A percentile compares a stretch with the other conserved stretches of the same genome.
These are phyloP conservation scores for Diaporthe eres DNA, from an alignment of 2,329 filamentous ascomycete species.

Conservation along the genomic window DNA sequence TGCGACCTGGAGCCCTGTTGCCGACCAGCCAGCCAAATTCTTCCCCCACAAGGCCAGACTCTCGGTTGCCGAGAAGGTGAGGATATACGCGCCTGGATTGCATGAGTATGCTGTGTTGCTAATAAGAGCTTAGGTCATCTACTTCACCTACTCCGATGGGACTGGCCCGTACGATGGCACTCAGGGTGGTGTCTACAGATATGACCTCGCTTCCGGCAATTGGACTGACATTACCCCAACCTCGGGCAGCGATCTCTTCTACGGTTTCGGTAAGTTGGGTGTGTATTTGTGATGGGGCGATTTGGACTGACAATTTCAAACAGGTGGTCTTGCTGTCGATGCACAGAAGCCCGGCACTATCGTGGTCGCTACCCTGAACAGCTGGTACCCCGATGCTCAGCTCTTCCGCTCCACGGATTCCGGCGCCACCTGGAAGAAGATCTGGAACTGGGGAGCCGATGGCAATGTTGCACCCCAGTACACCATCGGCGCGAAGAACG, in stretches of 20 bases:
- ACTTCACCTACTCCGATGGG: conserved; percentile 68
- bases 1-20: conserved; percentile 64
- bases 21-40: conserved; percentile 63
- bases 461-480: conserved; percentile 63
- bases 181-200: conserved; percentile 66
- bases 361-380: conserved; percentile 70
- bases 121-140: conserved; percentile 52
- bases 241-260: conserved; percentile 60
- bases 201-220: conserved; percentile 61
- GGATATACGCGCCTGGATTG: background rate
- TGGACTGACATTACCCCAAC: conserved; percentile 73
- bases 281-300: background rate
- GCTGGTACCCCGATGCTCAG: conserved; percentile 71
- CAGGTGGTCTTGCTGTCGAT: conserved; percentile 67
- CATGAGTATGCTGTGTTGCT: background rate
- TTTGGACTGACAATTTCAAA: background rate
- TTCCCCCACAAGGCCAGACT: conserved; percentile 69
- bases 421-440: conserved; percentile 65
- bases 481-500: conserved; percentile 53
- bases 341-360: conserved; percentile 67
- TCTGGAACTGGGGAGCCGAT: conserved; percentile 67
- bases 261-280: conserved; percentile 58
- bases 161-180: conserved; percentile 71
- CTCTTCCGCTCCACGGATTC: conserved; percentile 70
- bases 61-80: conserved; percentile 63